A percentile compares a stretch with the other conserved stretches of the same genome.
Conservation (phyloP, 2,329 filamentous ascomycete species). For the Paraphaeosphaeria sporulosa region DNA sequence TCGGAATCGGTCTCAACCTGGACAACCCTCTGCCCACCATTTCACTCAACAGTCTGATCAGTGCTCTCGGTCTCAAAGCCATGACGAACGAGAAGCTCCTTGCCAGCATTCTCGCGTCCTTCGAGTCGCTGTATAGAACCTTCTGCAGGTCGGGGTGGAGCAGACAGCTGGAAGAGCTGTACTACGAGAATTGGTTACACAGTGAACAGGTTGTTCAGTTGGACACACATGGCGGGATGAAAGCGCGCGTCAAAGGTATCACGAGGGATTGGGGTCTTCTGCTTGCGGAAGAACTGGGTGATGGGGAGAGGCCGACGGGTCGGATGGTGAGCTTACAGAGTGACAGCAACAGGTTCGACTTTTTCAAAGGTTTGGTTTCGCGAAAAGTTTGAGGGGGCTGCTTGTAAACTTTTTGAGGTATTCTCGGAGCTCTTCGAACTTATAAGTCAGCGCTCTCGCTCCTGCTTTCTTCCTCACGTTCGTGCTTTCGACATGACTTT, state of each 20-base stretch:
- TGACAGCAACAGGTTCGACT: conserved; percentile 98
- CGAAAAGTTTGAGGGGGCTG: conserved; percentile 68
- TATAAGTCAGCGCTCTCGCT: neutral
- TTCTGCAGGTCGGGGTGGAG: conserved; percentile 83
- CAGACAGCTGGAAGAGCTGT: conserved; percentile 73
- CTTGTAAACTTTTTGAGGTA: neutral
- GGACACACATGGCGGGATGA: conserved; percentile 78
- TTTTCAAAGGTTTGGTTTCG: conserved; percentile 86
- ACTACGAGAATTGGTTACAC: conserved; percentile 78
- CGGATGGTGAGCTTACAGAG: conserved; percentile 86
- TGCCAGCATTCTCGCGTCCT: conserved; percentile 77
- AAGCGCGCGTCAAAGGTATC: conserved; percentile 83
- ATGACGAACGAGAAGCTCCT: conserved; percentile 82
- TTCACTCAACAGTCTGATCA: conserved; percentile 77
- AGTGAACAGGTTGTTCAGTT: conserved; percentile 70
- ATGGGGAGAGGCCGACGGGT: conserved; percentile 76
- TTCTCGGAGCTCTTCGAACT: neutral
- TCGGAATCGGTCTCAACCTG: conserved; percentile 84
- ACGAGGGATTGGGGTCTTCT: conserved; percentile 91
- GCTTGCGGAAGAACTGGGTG: conserved; percentile 81
- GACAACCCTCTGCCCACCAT: conserved; percentile 86
- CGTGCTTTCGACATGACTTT: neutral
- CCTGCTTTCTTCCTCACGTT: neutral
- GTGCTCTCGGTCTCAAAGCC: conserved; percentile 51
- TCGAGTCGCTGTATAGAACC: conserved; percentile 77